phyloP scores from a whole-genome alignment of 148 eudicot species.

The Heliosperma pusillum region DNA sequence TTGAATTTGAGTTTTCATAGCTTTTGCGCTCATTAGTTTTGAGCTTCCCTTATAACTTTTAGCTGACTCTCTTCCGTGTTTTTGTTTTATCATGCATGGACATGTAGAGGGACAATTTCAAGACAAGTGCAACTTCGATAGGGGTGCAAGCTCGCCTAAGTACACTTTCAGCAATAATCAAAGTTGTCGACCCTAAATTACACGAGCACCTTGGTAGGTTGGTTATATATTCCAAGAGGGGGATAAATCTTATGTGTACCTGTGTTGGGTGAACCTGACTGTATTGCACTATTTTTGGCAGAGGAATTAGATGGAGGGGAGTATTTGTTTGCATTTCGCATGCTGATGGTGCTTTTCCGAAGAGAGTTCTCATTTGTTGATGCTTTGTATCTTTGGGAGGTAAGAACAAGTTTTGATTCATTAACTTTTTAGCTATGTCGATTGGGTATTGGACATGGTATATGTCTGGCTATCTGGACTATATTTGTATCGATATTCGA shows the following conservation, averaged over 20 bases:
- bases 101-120: conserved; percentile 84
- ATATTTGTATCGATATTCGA: too few relatives aligned
- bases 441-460: neutral
- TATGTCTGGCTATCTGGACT: too few relatives aligned
- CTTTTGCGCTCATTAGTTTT: neutral
- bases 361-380: conserved; percentile 88
- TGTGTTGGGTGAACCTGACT: neutral
- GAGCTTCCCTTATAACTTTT: neutral
- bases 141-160: conserved; percentile 87
- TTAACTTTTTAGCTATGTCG: neutral
- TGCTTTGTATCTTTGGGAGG: conserved; percentile 97
- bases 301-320: conserved; percentile 95
- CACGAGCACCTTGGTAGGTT: conserved; percentile 88
- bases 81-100: conserved; percentile 22
- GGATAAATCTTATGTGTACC: neutral
- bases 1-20: neutral
- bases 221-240: conserved; percentile 12
- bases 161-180: conserved; percentile 71
- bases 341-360: conserved; percentile 95
- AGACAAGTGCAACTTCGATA: conserved; percentile 60
- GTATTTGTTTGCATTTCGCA: conserved; percentile 91
- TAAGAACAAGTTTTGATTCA: conserved; percentile 25
- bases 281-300: conserved; percentile 30
- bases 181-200: conserved; percentile 88
- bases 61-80: conserved; percentile 18